Percentiles rank a stretch among this genome's conserved stretches.
Evolutionary conservation across 2,329 filamentous ascomycete genomes (phyloP).

Genomic region (Metarhizium robertsii): DNA sequence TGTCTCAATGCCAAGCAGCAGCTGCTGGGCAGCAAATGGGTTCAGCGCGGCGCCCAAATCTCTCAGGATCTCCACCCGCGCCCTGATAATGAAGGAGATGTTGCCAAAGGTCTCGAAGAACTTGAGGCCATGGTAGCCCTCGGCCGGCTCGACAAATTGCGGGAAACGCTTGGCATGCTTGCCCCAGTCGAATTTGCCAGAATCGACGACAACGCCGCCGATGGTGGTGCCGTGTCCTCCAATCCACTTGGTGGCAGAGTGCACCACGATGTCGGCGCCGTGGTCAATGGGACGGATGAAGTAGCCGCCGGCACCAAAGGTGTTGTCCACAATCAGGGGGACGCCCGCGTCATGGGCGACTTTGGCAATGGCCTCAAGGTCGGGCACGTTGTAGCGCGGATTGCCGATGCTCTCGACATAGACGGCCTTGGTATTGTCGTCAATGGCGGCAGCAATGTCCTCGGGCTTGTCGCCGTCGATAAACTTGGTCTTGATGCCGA

Average conservation of each 20-base stretch:
- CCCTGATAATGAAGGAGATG: slow-evolving; percentile 73
- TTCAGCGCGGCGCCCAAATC: slow-evolving; percentile 77
- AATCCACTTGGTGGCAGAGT: slow-evolving; percentile 96
- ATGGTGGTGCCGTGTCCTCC: slow-evolving; percentile 92
- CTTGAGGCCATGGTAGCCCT: slow-evolving; percentile 86
- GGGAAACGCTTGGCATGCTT: slow-evolving; percentile 77
- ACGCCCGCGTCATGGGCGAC: slow-evolving; percentile 62
- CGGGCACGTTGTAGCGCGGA: slow-evolving; percentile 85
- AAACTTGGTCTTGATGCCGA: slow-evolving; percentile 85
- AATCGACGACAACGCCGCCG: slow-evolving; percentile 76
- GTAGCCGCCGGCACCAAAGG: slow-evolving; percentile 88
- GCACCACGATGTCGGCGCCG: slow-evolving; percentile 87
- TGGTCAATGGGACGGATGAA: slow-evolving; percentile 80
- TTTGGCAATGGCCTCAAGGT: slow-evolving; percentile 79
- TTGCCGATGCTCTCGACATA: slow-evolving; percentile 93
- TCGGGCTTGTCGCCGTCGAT: slow-evolving; percentile 70
- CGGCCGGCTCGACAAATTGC: slow-evolving; percentile 80
- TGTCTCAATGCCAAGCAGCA: slow-evolving; percentile 83
- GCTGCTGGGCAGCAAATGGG: slow-evolving; percentile 87
- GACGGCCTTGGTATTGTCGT: slow-evolving; percentile 87
- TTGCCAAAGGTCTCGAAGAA: slow-evolving; percentile 90
- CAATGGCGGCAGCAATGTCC: slow-evolving; percentile 73
- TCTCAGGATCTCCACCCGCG: slow-evolving; percentile 81
- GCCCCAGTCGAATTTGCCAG: slow-evolving; percentile 91
- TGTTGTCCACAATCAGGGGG: slow-evolving; percentile 75